These are phyloP conservation scores for Anisodus acutangulus DNA, from an alignment of 257 asterid genomes.

Conservation along the genomic window DNA sequence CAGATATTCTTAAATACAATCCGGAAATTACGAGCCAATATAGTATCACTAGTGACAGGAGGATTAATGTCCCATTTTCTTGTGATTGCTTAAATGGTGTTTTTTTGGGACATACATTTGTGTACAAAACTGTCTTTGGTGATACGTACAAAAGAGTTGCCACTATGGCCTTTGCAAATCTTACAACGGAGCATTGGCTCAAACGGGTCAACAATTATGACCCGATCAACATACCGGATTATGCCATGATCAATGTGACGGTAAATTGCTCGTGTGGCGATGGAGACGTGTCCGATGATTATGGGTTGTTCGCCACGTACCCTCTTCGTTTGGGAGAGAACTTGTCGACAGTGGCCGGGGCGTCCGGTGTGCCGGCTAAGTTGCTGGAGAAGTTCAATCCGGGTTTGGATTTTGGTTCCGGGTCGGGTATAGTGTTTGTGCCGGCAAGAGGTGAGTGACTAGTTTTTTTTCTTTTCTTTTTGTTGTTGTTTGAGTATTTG, in stretches of 20 bases:
- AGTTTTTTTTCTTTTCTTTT: background rate
- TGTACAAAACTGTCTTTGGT: conserved; percentile 53
- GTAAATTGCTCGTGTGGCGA: conserved; percentile 87
- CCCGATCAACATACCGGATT: conserved; percentile 55
- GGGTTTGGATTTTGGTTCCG: conserved; percentile 52
- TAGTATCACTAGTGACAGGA: conserved; percentile 43
- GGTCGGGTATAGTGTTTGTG: conserved; percentile 61
- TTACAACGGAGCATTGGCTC: conserved; percentile 67
- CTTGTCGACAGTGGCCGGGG: conserved; percentile 49
- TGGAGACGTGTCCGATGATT: conserved; percentile 55
- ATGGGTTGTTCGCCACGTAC: conserved; percentile 67
- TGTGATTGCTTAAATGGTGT: conserved; percentile 83
- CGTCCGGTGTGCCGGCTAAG: conserved; percentile 48
- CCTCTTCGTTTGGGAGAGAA: conserved; percentile 58
- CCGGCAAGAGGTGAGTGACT: conserved; percentile 74
- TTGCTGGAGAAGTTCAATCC: conserved; percentile 57
- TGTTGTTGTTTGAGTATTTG: background rate
- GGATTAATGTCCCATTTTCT: conserved; percentile 67
- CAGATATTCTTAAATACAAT: conserved; percentile 51
- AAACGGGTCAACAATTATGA: conserved; percentile 63
- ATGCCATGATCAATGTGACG: conserved; percentile 62
- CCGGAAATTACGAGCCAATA: conserved; percentile 46
- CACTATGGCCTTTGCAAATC: conserved; percentile 54
- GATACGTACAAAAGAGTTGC: conserved; percentile 69
- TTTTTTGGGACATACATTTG: conserved; percentile 71